Base-by-base conservation (phyloP, 2,329 filamentous ascomycete genomes). In the Colletotrichum sp. region DNA sequence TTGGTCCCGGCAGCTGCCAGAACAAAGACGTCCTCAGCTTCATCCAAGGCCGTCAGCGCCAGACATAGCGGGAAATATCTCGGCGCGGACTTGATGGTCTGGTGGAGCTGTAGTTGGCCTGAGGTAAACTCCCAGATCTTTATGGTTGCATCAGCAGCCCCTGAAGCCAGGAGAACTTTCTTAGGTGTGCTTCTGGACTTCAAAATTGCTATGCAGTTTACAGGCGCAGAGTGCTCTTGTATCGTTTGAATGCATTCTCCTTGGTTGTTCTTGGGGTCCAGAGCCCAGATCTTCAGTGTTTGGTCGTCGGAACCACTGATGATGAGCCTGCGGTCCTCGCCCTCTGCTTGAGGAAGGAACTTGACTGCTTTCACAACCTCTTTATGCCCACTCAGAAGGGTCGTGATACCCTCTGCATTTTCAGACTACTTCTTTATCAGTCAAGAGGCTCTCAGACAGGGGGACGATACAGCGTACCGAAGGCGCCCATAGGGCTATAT, bases 1-100 rank as follows among this genome's bases (percentile, higher is more conserved):
- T 91, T 93, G 4, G 97, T 99, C 4, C 97, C 97, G 4, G 94
- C 95, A n/a, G 95, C 92, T 5, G 96, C 96, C 68, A 99, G 88
- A 32, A 96, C 87, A 68, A 94, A 87, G 3, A 89, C 88, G 15
- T 89, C 86, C 2, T 87, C 85, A 10, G 86, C 86, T 36, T 82
- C 85, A 66, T 90, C 89, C 2, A 98, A 88, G 2, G 85, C 84
- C 68, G 90, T 91, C 63, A 98, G 83, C 1, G 96, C 94, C 21
- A 98, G 83, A 10, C 94, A 90, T 36, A 99, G 86, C 2, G 97
- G 95, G 79, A 99, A 95, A 85, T 94, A 98, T 76, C 92, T 93
- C 9, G 95, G 96, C 12, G 89, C 90, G 34, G 96, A 92, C 8
- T 89, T 87, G 80, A 98, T 93, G 1, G 92, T 93, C 81, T 96